Conservation (phyloP, 768 basidiomycete species). For the Lentinula boryana region DNA sequence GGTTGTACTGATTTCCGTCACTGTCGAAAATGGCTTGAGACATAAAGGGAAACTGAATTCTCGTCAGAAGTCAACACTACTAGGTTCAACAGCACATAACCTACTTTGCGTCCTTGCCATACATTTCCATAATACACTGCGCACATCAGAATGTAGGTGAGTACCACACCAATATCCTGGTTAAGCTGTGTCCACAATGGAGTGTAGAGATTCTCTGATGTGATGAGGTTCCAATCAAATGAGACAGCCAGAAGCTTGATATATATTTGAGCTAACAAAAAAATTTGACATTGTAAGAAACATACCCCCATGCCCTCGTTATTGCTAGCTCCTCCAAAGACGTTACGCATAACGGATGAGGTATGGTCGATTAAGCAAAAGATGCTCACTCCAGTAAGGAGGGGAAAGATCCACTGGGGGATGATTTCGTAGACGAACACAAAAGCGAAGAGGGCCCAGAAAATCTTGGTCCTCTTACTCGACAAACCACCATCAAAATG, state of each 20-base stretch:
- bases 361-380: slow-evolving; percentile 23
- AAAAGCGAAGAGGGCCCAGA: slow-evolving; percentile 30
- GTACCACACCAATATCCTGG: slow-evolving; percentile 14
- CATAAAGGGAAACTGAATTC: slow-evolving; percentile 12
- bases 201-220: slow-evolving; percentile 6
- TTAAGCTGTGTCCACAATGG: slow-evolving; percentile 15
- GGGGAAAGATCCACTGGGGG: slow-evolving; percentile 31
- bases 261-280: background rate
- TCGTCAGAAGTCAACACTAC: background rate
- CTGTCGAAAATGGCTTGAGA: slow-evolving; percentile 6
- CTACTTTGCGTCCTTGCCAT: slow-evolving; percentile 10
- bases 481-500: slow-evolving; percentile 27
- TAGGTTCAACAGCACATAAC: background rate
- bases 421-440: slow-evolving; percentile 30
- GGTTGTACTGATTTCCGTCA: slow-evolving; percentile 18
- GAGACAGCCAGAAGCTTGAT: slow-evolving; percentile 18
- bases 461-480: slow-evolving; percentile 27
- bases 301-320: slow-evolving; percentile 25
- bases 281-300: background rate
- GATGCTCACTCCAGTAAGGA: slow-evolving; percentile 22
- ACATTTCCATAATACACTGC: slow-evolving; percentile 17
- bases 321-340: slow-evolving; percentile 30
- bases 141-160: background rate
- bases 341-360: slow-evolving; percentile 23
- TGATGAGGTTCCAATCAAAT: slow-evolving; percentile 23